Evolutionary conservation across 257 asterid genomes (phyloP).

Genomic region (Solanum pinnatisectum): DNA sequence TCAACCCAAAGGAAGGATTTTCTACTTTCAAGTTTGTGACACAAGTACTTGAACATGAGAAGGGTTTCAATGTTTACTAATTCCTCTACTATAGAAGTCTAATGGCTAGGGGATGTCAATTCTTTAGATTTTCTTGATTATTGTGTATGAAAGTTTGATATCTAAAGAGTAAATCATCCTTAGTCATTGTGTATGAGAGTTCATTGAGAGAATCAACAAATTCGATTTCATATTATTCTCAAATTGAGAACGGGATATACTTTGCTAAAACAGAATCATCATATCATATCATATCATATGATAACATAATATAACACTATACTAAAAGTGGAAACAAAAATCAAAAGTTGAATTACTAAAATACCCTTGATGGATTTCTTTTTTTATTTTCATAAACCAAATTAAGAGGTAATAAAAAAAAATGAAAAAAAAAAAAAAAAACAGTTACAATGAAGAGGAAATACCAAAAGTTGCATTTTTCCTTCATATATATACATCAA

Average conservation of each 20-base stretch:
- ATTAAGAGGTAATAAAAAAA: too few relatives aligned
- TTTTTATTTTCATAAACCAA: too few relatives aligned
- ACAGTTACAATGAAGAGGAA: too few relatives aligned
- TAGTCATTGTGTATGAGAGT: background rate
- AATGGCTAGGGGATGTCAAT: background rate
- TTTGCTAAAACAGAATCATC: too few relatives aligned
- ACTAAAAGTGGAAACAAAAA: too few relatives aligned
- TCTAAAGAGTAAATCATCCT: background rate
- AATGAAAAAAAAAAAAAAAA: too few relatives aligned
- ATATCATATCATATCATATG: too few relatives aligned
- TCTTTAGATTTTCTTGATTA: background rate
- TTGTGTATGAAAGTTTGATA: background rate
- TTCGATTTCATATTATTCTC: background rate
- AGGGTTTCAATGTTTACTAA: background rate
- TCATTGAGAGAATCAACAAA: background rate
- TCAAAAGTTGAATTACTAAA: too few relatives aligned
- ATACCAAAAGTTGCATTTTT: too few relatives aligned
- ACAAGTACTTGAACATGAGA: background rate
- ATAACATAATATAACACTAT: too few relatives aligned
- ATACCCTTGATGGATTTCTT: too few relatives aligned
- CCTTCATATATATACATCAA: too few relatives aligned
- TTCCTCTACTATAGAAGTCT: background rate
- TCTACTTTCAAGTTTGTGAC: background rate
- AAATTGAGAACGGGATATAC: background rate
- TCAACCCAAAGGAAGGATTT: background rate